phyloP scores from a whole-genome alignment of 83 land plant genomes.

The Isoetes engelmannii region DNA sequence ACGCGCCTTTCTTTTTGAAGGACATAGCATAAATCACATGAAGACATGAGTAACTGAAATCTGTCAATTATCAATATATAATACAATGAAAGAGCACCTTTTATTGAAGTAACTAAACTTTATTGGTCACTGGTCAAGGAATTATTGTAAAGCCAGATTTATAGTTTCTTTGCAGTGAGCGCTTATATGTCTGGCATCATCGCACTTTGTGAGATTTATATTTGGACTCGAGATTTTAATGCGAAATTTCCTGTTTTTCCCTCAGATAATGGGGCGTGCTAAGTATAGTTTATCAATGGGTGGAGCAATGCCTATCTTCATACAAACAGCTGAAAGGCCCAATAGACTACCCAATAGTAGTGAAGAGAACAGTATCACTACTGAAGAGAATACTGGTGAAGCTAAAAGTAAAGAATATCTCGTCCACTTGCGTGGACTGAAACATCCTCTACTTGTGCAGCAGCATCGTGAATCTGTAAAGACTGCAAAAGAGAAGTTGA shows the following conservation, averaged over 20 bases:
- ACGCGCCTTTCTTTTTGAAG: background rate
- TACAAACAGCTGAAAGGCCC: background rate
- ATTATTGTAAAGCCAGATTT: too few relatives aligned
- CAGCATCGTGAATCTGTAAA: constrained; percentile 25
- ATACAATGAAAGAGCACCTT: background rate
- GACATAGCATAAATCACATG: background rate
- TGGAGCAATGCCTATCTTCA: constrained; percentile 26
- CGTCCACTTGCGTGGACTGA: constrained; percentile 19
- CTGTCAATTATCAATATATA: background rate
- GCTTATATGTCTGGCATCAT: too few relatives aligned
- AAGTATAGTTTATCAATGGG: constrained; percentile 33
- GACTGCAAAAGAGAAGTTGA: constrained; percentile 22
- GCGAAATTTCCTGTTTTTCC: background rate
- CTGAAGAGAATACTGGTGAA: background rate
- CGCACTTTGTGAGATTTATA: too few relatives aligned
- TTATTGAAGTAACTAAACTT: background rate
- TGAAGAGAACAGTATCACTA: too few relatives aligned
- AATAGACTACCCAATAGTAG: background rate
- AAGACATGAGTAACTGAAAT: background rate
- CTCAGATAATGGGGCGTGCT: constrained; percentile 32
- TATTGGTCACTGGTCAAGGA: too few relatives aligned
- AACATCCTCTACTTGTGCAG: constrained; percentile 29
- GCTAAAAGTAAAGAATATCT: background rate
- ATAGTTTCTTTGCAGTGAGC: too few relatives aligned
- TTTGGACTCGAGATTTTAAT: too few relatives aligned